These are phyloP conservation scores for Saccharomycopsis fermentans DNA, from an alignment of 805 yeast species.

Conservation along the genomic window DNA sequence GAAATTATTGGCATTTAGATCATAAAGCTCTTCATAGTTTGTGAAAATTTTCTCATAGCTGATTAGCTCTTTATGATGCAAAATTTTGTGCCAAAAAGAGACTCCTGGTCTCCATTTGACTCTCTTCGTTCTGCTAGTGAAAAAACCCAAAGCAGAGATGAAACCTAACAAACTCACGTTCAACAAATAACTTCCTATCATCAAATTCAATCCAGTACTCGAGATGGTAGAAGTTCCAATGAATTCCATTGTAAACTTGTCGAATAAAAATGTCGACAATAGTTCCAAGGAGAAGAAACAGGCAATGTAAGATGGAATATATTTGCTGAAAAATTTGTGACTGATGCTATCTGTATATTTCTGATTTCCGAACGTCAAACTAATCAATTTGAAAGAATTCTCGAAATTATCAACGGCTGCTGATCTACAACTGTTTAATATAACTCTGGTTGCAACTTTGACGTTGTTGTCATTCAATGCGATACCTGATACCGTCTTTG, in stretches of 20 bases:
- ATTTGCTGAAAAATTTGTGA: constrained; percentile 6
- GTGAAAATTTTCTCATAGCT: constrained; percentile 28
- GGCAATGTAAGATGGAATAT: constrained; percentile 12
- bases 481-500: not conserved
- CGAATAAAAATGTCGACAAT: constrained; percentile 5
- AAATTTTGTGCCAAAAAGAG: constrained; percentile 22
- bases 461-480: constrained; percentile 6
- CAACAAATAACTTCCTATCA: constrained; percentile 18
- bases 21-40: constrained; percentile 34
- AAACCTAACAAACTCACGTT: constrained; percentile 16
- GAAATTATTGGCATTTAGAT: constrained; percentile 31
- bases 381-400: constrained; percentile 13
- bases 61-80: constrained; percentile 27
- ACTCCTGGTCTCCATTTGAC: constrained; percentile 29
- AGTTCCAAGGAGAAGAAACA: constrained; percentile 9
- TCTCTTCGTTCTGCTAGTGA: constrained; percentile 12
- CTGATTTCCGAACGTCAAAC: constrained; percentile 11
- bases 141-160: constrained; percentile 11
- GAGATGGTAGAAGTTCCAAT: constrained; percentile 8
- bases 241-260: constrained; percentile 1
- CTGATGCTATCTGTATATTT: constrained; percentile 6
- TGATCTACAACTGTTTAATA: constrained; percentile 9
- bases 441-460: constrained; percentile 15
- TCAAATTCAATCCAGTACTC: constrained; percentile 10
- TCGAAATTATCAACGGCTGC: constrained; percentile 12